Conservation (phyloP, 306 rosid species). For the Mucuna pruriens region DNA sequence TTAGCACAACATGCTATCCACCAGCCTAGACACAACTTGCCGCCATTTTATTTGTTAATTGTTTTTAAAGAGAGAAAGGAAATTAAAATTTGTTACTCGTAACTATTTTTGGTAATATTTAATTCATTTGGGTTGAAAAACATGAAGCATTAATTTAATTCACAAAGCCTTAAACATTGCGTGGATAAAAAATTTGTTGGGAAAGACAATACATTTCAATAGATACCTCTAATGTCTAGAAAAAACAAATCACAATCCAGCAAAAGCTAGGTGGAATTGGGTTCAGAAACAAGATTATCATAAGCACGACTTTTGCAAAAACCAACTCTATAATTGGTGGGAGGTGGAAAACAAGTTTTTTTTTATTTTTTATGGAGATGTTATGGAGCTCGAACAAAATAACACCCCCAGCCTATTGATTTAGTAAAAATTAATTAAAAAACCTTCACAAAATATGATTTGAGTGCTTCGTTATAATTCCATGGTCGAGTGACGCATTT, state of each 20-base stretch:
- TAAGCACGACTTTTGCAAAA: background rate
- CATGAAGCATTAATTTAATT: slow-evolving; percentile 7
- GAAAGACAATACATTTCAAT: background rate
- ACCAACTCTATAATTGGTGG: background rate
- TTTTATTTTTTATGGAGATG: too few species aligned
- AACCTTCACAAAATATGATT: background rate
- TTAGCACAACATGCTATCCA: slow-evolving; percentile 5
- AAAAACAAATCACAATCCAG: background rate
- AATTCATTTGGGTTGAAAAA: background rate
- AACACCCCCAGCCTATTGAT: background rate
- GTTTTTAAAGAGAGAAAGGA: background rate
- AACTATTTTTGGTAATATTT: background rate
- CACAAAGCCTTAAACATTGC: background rate
- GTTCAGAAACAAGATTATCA: background rate
- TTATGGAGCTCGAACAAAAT: background rate
- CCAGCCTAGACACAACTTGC: slow-evolving; percentile 17
- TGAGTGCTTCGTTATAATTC: background rate
- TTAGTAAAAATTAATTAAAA: background rate
- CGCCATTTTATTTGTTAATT: background rate
- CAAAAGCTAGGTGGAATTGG: background rate
- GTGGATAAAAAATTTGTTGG: background rate
- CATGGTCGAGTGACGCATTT: background rate
- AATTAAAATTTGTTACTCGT: background rate
- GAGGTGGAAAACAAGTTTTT: background rate
- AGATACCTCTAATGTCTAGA: too few species aligned